Base-by-base conservation (phyloP, 768 basidiomycete species). In the Mycena epipterygia region DNA sequence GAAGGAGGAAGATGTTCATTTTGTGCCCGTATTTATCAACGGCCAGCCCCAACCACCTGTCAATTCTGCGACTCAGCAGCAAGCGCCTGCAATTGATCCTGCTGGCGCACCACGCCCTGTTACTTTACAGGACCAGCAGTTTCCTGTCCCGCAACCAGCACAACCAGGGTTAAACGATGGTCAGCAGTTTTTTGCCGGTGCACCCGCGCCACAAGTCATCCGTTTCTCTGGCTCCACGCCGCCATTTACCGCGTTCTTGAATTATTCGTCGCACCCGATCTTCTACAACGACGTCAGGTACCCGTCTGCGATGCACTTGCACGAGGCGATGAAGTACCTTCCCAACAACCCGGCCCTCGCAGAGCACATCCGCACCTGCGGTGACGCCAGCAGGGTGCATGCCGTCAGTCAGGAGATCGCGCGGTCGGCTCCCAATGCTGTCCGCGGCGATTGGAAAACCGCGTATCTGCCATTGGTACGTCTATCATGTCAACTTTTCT, bases 231-330 rank as follows among this genome's bases (percentile, higher is more conserved):
- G 37, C 5, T 37, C 49, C 30, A 67, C 71, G 7, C 64, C 79
- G 0, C 73, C 79, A 17, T 84, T 82, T 61, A 75, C 83, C 0
- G 86, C 85, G 1, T 90, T 94, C 78, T 80, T 92, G 77, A 92
- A 89, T 74, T 88, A 90, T 73, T 93, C 94, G 1, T 87, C 83
- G 1, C 89, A 93, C 73, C 84, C 83, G 6, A 86, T 95, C 25
- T 63, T 89, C 61, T 90, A 89, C 77, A 77, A 84, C 39, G 84
- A 88, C 35, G 82, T 81, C 61, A 78, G 80, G 46, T 95, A 90
- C 73, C 92, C 92, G 2, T 91, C 89, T 2, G 94, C 91, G 13
- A 79, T 90, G 74, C 94, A 95, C 73, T 84, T 95, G n/a, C 86
- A 89, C 62, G 93, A 95, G 79, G 93, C 93, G 12, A 82, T 92